phyloP scores from a whole-genome alignment of 352 stramenopile genomes.

The Globisporangium middletonii region DNA sequence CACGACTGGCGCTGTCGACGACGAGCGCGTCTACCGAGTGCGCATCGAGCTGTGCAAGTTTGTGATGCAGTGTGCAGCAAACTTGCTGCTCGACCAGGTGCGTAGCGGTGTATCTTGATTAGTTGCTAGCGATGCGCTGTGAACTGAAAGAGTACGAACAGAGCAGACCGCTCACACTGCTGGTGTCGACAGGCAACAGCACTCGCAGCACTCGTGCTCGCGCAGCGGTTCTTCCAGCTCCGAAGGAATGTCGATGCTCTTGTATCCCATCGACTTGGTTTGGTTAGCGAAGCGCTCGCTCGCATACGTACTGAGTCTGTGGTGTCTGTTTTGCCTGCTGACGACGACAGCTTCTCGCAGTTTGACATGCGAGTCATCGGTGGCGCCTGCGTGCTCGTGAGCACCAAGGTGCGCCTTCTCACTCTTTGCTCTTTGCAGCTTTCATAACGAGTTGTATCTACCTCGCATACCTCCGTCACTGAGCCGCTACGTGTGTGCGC shows the following conservation, averaged over 20 bases:
- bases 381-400: conserved; percentile 16
- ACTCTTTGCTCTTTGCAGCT: background rate
- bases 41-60: conserved; percentile 10
- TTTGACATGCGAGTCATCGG: conserved; percentile 17
- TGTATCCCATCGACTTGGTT: background rate
- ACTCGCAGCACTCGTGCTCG: background rate
- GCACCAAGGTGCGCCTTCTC: conserved; percentile 8
- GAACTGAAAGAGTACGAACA: background rate
- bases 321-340: background rate
- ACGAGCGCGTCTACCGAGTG: background rate
- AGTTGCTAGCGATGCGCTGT: background rate
- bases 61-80: conserved; percentile 6
- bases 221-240: background rate
- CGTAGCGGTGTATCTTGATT: background rate
- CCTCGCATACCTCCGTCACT: background rate
- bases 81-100: conserved; percentile 15
- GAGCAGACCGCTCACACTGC: background rate
- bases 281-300: background rate
- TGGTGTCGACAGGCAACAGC: background rate
- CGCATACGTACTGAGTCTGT: background rate
- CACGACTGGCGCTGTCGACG: background rate
- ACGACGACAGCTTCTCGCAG: conserved; percentile 10
- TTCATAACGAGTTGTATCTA: background rate
- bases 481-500: background rate
- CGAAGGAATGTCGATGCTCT: background rate